Evolutionary conservation across 2,329 filamentous ascomycete genomes (phyloP).

Genomic region (Onygena corvina): DNA sequence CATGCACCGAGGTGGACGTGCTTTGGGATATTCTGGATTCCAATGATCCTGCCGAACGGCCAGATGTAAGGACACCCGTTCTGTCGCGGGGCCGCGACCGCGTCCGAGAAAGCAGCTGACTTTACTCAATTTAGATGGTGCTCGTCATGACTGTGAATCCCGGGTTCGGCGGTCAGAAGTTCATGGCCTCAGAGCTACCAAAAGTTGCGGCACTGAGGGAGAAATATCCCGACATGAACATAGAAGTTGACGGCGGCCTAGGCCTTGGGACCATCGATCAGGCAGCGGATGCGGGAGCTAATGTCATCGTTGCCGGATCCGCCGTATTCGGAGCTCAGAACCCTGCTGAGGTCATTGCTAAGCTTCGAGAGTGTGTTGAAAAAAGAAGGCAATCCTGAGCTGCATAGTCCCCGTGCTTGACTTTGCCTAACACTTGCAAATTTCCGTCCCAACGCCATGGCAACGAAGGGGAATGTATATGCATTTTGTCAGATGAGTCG

Average conservation of each 20-base stretch:
- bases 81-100: background rate
- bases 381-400: slow-evolving; percentile 32
- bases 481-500: background rate
- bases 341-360: slow-evolving; percentile 72
- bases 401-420: background rate
- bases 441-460: background rate
- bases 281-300: slow-evolving; percentile 88
- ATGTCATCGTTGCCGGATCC: slow-evolving; percentile 94
- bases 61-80: slow-evolving; percentile 57
- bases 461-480: too few relatives aligned
- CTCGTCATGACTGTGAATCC: slow-evolving; percentile 97
- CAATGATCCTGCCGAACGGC: slow-evolving; percentile 58
- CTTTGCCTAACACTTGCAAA: background rate
- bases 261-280: slow-evolving; percentile 82
- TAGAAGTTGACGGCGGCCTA: slow-evolving; percentile 91
- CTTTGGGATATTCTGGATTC: slow-evolving; percentile 80
- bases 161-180: slow-evolving; percentile 95
- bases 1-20: slow-evolving; percentile 78
- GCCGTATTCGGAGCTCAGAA: slow-evolving; percentile 90
- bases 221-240: slow-evolving; percentile 83
- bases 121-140: slow-evolving; percentile 62
- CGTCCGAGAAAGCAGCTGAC: background rate
- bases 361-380: slow-evolving; percentile 69
- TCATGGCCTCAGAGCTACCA: slow-evolving; percentile 90
- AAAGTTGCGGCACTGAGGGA: slow-evolving; percentile 77